Base-by-base conservation (phyloP, 2,329 filamentous ascomycete genomes). In the Sporothrix inflata region DNA sequence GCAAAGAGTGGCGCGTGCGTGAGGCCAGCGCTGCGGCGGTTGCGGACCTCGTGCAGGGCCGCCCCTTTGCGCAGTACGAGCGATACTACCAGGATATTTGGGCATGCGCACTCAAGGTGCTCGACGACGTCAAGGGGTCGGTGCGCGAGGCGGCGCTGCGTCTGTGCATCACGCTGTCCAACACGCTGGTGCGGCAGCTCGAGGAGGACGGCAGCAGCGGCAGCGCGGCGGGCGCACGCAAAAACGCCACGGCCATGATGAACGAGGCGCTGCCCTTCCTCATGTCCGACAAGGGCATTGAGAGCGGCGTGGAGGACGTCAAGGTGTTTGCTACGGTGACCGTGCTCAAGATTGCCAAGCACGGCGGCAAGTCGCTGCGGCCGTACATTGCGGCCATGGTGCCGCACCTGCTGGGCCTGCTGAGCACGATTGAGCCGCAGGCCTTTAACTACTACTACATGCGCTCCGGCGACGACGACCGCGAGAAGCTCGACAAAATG, bases 41-140 rank as follows among this genome's bases (percentile, higher is more conserved):
- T 72, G 90, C 92, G 0, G 94, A 98, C 79, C 85, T 99, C 0
- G 88, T 98, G 8, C 92, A 96, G 76, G 94, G 94, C 0, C 88
- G 92, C 38, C 89, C 90, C 1, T 90, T 92, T 73, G 83, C 86
- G 40, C 89, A 91, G 81, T 98, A 98, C 77, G 93, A 95, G 76
- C 89, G 89, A 72, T 94, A 96, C 78, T 91, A 98, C 68, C 88
- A 91, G 70, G 88, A 94, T 24, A 94, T 98, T 66, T 98, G 96
- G 91, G 88, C 88, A 12, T 89, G 92, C 38, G 92, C 94, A 0
- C 92, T 98, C 80, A 97, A 94, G 78, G 94, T 99, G 0, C 85
- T 98, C 6, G 96, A 99, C 80, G 96, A 99, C 80, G 97, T 98
- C 80, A 99, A 99, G 80, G 92, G 91, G 8, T 94, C 92, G 0